Evolutionary conservation across 2,329 filamentous ascomycete species (phyloP).

Genomic region (Didymella keratinophila): DNA sequence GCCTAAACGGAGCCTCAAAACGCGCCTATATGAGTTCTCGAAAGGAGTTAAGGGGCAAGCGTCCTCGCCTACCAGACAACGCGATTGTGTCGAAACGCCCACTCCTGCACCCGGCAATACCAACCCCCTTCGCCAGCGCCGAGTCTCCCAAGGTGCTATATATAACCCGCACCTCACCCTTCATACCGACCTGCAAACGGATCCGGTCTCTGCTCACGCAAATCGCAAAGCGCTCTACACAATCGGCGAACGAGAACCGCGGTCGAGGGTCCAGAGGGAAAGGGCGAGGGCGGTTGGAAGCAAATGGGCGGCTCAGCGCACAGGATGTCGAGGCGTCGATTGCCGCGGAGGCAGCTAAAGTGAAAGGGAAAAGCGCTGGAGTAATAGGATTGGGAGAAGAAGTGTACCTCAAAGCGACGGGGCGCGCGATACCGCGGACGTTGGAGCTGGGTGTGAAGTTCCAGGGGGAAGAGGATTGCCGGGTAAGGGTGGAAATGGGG

Average conservation of each 20-base stretch:
- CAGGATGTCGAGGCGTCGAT: slow-evolving; percentile 36
- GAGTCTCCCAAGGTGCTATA: slow-evolving; percentile 66
- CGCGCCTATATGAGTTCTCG: neutral
- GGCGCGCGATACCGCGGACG: slow-evolving; percentile 70
- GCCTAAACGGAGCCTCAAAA: neutral
- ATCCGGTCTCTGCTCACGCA: slow-evolving; percentile 69
- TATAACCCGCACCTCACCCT: slow-evolving; percentile 66
- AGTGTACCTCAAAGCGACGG: slow-evolving; percentile 70
- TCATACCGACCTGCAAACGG: slow-evolving; percentile 72
- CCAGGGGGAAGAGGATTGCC: slow-evolving; percentile 65
- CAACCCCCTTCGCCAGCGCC: slow-evolving; percentile 59
- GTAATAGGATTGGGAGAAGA: slow-evolving; percentile 50
- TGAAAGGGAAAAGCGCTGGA: slow-evolving; percentile 18
- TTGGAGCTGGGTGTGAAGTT: slow-evolving; percentile 71
- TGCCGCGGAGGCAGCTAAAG: slow-evolving; percentile 40
- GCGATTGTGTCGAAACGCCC: slow-evolving; percentile 62
- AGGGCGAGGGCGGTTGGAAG: slow-evolving; percentile 16
- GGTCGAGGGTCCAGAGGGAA: neutral
- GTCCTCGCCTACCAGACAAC: slow-evolving; percentile 48
- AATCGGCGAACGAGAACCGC: slow-evolving; percentile 33
- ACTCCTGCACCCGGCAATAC: slow-evolving; percentile 63
- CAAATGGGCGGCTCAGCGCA: slow-evolving; percentile 40
- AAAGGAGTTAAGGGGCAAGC: slow-evolving; percentile 4
- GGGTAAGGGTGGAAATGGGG: slow-evolving; percentile 67
- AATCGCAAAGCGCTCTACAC: slow-evolving; percentile 60